These are phyloP conservation scores for Penicillium ucsense DNA, from an alignment of 495 filamentous ascomycete genomes.

Conservation along the genomic window DNA sequence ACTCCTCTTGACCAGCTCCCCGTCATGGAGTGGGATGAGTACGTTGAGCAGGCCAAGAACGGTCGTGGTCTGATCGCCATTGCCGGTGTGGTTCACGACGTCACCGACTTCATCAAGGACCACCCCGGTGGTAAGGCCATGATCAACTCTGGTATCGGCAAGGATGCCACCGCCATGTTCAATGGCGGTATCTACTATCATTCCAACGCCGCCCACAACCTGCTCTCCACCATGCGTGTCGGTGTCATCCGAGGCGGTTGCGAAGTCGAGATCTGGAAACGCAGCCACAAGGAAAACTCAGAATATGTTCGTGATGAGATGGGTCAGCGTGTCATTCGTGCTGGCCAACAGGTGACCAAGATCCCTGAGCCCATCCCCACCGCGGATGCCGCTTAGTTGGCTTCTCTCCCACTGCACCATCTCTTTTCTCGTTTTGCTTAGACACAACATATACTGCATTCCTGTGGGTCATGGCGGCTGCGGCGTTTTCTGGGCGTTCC, in stretches of 20 bases:
- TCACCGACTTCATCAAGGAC: conserved; percentile 88
- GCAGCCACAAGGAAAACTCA: conserved; percentile 75
- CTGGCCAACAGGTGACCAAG: conserved; percentile 83
- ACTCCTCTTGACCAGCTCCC: conserved; percentile 87
- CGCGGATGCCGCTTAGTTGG: conserved; percentile 35
- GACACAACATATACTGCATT: conserved; percentile 15
- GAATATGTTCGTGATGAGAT: conserved; percentile 69
- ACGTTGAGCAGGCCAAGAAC: conserved; percentile 76
- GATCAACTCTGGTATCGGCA: conserved; percentile 86
- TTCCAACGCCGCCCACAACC: conserved; percentile 95
- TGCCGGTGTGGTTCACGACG: conserved; percentile 93
- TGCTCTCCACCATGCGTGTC: conserved; percentile 91
- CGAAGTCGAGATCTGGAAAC: conserved; percentile 99
- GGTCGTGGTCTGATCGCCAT: conserved; percentile 81
- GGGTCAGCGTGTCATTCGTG: conserved; percentile 78
- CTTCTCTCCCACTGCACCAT: neutral
- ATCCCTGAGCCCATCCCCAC: conserved; percentile 45
- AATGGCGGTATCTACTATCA: conserved; percentile 98
- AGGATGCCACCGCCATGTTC: conserved; percentile 98
- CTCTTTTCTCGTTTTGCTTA: neutral
- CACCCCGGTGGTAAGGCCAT: conserved; percentile 96
- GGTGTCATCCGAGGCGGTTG: conserved; percentile 93
- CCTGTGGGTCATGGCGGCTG: conserved; percentile 6
- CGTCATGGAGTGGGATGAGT: conserved; percentile 95
- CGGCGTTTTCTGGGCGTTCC: conserved; percentile 16